Percentiles rank a stretch among this genome's conserved stretches.
phyloP scores from a whole-genome alignment of 192 early-diverging fungal genomes.

The Umbelopsis sp. region DNA sequence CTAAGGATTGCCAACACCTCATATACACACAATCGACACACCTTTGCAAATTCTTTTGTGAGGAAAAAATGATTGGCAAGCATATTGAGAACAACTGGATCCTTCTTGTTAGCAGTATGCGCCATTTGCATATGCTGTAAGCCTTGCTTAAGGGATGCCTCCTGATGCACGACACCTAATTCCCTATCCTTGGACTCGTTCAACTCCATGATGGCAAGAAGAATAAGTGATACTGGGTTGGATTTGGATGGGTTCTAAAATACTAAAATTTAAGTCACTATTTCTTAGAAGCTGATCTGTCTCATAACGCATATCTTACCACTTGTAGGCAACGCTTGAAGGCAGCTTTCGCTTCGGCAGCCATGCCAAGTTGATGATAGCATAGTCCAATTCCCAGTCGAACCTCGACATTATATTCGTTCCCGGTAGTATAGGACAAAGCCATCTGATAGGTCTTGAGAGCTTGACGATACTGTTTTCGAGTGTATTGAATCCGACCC shows the following conservation, averaged over 20 bases:
- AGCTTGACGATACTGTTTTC: constrained; percentile 67
- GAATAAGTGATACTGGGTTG: constrained; percentile 69
- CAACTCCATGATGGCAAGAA: constrained; percentile 79
- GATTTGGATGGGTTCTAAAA: constrained; percentile 47
- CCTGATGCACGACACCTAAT: constrained; percentile 42
- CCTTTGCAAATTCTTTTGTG: constrained; percentile 44
- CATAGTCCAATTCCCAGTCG: constrained; percentile 90
- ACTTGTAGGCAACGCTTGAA: constrained; percentile 71
- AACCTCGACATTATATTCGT: constrained; percentile 54
- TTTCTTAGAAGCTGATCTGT: too few species aligned
- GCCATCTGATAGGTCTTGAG: constrained; percentile 79
- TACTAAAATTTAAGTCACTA: neutral
- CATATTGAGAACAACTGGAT: constrained; percentile 54
- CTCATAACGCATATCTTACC: constrained; percentile 32
- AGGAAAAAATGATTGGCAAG: constrained; percentile 60
- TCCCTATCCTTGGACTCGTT: constrained; percentile 66
- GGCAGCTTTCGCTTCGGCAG: constrained; percentile 65
- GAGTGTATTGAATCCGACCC: constrained; percentile 62
- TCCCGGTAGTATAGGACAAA: constrained; percentile 59
- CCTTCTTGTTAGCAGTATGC: constrained; percentile 49
- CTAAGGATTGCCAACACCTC: neutral
- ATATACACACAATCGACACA: neutral
- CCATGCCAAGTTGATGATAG: constrained; percentile 71
- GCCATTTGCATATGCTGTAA: constrained; percentile 52
- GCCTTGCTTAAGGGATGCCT: constrained; percentile 44